Conservation (phyloP, 371 early-diverging fungal genomes). For the Syncephalastrum monosporum region DNA sequence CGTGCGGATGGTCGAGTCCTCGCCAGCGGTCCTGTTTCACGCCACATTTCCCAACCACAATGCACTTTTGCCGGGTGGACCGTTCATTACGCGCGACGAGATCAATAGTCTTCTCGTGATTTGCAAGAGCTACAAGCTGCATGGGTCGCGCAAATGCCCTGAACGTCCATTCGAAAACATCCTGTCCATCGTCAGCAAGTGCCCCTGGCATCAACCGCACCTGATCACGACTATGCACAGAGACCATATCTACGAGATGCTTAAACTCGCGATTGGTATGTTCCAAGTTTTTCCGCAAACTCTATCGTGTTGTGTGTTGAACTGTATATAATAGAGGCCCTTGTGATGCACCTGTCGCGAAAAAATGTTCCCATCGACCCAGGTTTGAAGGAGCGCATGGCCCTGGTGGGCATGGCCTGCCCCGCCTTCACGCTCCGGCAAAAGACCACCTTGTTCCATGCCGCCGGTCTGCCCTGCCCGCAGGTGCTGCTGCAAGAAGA, state of each 20-base stretch:
- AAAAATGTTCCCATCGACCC: constrained; percentile 42
- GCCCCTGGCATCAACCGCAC: constrained; percentile 60
- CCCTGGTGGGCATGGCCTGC: constrained; percentile 19
- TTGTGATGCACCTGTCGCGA: constrained; percentile 32
- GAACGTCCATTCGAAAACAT: constrained; percentile 69
- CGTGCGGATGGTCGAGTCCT: constrained; percentile 40
- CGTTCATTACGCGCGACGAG: constrained; percentile 57
- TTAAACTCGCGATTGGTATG: constrained; percentile 38
- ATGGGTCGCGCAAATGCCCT: constrained; percentile 60
- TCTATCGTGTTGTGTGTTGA: not conserved
- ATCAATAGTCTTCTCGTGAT: constrained; percentile 54
- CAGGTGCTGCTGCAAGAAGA: no score
- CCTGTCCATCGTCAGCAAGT: constrained; percentile 55
- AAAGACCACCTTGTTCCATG: constrained; percentile 26
- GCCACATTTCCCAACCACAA: constrained; percentile 49
- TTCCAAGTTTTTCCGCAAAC: not conserved
- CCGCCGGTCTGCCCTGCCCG: constrained; percentile 2
- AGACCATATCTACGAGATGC: constrained; percentile 64
- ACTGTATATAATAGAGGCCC: constrained; percentile 4
- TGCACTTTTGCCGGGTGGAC: constrained; percentile 11
- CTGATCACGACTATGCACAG: constrained; percentile 54
- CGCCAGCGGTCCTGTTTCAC: constrained; percentile 53
- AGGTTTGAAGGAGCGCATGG: constrained; percentile 46
- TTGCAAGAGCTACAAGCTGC: constrained; percentile 61
- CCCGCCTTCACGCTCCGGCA: constrained; percentile 54